A percentile compares a stretch with the other conserved stretches of the same genome.
Evolutionary conservation across 2,329 filamentous ascomycete genomes (phyloP).

Genomic region (Nigrograna mackinnonii): DNA sequence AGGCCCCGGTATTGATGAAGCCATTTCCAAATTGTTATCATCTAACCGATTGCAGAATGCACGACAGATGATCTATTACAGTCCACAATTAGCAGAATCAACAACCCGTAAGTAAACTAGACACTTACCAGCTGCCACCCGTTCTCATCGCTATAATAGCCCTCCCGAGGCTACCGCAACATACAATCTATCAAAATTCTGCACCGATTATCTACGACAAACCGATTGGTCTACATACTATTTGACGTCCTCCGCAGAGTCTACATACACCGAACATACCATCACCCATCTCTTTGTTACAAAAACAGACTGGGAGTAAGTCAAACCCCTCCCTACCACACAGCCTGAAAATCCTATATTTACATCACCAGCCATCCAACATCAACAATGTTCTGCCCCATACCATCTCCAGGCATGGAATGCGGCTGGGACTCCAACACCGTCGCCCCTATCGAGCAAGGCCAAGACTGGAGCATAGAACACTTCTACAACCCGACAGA

Average conservation of each 20-base stretch:
- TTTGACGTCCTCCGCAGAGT: slow-evolving; percentile 5
- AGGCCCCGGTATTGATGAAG: slow-evolving; percentile 8
- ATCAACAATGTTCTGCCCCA: slow-evolving; percentile 14
- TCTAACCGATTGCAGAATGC: slow-evolving; percentile 12
- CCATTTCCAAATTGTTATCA: background rate
- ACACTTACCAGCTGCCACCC: too few species aligned
- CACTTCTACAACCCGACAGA: slow-evolving; percentile 11
- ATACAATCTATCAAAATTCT: slow-evolving; percentile 15
- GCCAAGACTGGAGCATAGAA: slow-evolving; percentile 17
- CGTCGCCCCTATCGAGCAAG: slow-evolving; percentile 13
- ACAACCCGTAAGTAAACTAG: slow-evolving; percentile 15
- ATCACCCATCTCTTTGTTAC: slow-evolving; percentile 15
- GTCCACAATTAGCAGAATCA: slow-evolving; percentile 12
- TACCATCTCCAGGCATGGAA: slow-evolving; percentile 14
- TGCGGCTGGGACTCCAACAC: slow-evolving; percentile 18
- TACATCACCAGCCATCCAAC: slow-evolving; percentile 23
- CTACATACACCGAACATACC: slow-evolving; percentile 12
- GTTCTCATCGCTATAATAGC: slow-evolving; percentile 2
- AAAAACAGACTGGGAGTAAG: slow-evolving; percentile 13
- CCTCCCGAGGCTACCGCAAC: slow-evolving; percentile 16
- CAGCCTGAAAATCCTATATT: background rate
- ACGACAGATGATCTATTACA: slow-evolving; percentile 7
- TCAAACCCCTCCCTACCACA: background rate
- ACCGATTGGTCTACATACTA: slow-evolving; percentile 9
- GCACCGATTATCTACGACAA: slow-evolving; percentile 12